phyloP scores from a whole-genome alignment of 2,329 filamentous ascomycete species.

The Fusarium ambrosium region DNA sequence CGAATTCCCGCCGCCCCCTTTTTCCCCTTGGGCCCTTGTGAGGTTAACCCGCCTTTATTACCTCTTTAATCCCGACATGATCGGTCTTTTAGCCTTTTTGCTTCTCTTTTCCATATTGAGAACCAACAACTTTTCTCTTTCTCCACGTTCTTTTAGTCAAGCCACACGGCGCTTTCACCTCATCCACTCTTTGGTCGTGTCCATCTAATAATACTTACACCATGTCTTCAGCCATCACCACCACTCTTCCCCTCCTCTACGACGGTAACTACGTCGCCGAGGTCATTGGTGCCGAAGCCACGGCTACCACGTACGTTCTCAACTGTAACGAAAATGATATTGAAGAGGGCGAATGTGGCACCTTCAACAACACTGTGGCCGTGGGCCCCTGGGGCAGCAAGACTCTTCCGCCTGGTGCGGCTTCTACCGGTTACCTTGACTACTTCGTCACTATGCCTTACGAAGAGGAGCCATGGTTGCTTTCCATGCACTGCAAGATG shows the following conservation, averaged over 20 bases:
- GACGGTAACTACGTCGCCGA: not conserved
- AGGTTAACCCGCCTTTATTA: not conserved
- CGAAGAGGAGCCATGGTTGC: not conserved
- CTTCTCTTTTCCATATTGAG: not conserved
- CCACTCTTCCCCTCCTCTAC: not conserved
- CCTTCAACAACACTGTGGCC: conserved; percentile 15
- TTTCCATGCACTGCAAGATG: conserved; percentile 14
- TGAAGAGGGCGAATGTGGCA: conserved; percentile 15
- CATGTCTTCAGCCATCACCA: not conserved
- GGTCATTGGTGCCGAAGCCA: conserved; percentile 8
- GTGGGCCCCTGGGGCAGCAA: conserved; percentile 29
- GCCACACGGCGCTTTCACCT: not conserved
- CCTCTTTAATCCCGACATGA: not conserved
- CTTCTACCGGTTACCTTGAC: conserved; percentile 17
- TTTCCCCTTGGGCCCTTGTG: not conserved
- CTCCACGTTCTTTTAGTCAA: not conserved
- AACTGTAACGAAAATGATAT: not conserved
- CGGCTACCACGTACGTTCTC: not conserved
- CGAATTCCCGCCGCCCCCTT: not conserved
- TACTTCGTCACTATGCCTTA: not conserved
- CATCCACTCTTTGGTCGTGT: not conserved
- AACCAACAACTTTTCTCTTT: not conserved
- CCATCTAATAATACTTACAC: not conserved
- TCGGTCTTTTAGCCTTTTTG: not conserved
- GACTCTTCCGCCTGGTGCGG: conserved; percentile 18